Conservation (phyloP, 2,329 filamentous ascomycete species). For the Neurospora crassa region DNA sequence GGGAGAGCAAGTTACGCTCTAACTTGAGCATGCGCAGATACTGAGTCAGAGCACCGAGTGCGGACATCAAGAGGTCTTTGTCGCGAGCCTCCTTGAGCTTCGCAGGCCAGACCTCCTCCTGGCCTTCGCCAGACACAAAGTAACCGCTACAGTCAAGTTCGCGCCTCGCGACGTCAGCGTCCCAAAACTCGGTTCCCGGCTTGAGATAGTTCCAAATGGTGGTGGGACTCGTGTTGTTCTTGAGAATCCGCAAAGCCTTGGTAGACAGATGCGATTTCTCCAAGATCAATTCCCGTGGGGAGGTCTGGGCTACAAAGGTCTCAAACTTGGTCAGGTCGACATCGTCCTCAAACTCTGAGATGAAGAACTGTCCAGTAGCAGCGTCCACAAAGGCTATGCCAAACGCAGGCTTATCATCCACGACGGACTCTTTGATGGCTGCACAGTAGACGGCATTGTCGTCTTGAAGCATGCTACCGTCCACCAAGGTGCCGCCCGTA, state of each 20-base stretch:
- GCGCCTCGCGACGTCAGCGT: constrained; percentile 68
- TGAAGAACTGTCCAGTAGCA: constrained; percentile 86
- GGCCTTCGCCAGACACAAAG: constrained; percentile 51
- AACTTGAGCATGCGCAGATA: constrained; percentile 84
- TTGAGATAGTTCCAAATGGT: constrained; percentile 96
- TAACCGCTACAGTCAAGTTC: constrained; percentile 76
- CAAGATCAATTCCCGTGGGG: constrained; percentile 77
- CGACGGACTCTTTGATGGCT: constrained; percentile 76
- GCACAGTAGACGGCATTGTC: constrained; percentile 97
- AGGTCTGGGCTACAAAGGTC: constrained; percentile 87
- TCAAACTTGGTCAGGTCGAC: constrained; percentile 93
- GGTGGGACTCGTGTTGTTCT: constrained; percentile 87
- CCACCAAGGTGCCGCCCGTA: constrained; percentile 86
- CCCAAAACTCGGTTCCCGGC: constrained; percentile 81
- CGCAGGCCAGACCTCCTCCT: constrained; percentile 64
- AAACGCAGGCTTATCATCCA: constrained; percentile 70
- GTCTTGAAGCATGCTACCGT: constrained; percentile 93
- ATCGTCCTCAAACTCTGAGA: constrained; percentile 90
- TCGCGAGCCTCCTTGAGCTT: constrained; percentile 61
- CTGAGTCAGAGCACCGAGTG: constrained; percentile 78
- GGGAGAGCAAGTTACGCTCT: constrained; percentile 75
- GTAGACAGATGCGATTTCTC: constrained; percentile 81
- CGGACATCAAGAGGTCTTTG: constrained; percentile 80
- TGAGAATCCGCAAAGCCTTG: constrained; percentile 86
- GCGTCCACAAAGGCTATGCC: constrained; percentile 93